Evolutionary conservation across 768 basidiomycete species (phyloP).

Genomic region (Pholiota molesta): DNA sequence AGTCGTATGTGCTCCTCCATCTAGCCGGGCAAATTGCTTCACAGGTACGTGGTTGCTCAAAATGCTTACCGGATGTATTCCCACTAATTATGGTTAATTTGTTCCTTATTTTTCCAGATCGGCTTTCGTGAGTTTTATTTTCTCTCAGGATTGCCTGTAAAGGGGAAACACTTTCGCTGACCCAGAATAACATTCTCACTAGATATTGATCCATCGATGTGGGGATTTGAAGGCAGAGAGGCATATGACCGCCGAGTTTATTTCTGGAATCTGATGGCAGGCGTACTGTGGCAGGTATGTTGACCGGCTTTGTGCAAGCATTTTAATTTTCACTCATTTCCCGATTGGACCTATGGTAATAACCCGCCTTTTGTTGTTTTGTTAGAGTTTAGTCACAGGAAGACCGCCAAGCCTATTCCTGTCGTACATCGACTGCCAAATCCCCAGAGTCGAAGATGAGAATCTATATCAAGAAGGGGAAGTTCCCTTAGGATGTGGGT

Average conservation of each 20-base stretch:
- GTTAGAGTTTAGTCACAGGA: conserved; percentile 49
- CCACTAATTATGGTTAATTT: conserved; percentile 6
- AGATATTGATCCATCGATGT: conserved; percentile 54
- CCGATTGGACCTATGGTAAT: background rate
- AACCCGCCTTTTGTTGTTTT: background rate
- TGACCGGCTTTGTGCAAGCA: background rate
- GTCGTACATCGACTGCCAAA: conserved; percentile 46
- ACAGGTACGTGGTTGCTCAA: conserved; percentile 35
- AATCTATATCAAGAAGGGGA: conserved; percentile 43
- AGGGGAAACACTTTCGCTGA: conserved; percentile 1
- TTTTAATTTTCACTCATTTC: background rate
- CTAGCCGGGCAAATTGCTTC: conserved; percentile 51
- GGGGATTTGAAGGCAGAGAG: conserved; percentile 52
- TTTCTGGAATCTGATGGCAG: conserved; percentile 56
- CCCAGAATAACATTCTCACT: conserved; percentile 8
- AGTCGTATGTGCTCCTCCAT: conserved; percentile 47
- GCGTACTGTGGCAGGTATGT: conserved; percentile 54
- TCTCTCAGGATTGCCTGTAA: background rate
- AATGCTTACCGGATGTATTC: conserved; percentile 1
- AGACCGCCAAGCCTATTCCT: conserved; percentile 48
- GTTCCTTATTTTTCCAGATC: conserved; percentile 31
- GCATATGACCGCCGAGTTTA: conserved; percentile 56
- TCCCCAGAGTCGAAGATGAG: conserved; percentile 52
- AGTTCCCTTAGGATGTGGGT: conserved; percentile 48
- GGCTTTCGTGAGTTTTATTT: conserved; percentile 41